These are phyloP conservation scores for Myxozyma vanderwaltii DNA, from an alignment of 805 yeast genomes.

Conservation along the genomic window DNA sequence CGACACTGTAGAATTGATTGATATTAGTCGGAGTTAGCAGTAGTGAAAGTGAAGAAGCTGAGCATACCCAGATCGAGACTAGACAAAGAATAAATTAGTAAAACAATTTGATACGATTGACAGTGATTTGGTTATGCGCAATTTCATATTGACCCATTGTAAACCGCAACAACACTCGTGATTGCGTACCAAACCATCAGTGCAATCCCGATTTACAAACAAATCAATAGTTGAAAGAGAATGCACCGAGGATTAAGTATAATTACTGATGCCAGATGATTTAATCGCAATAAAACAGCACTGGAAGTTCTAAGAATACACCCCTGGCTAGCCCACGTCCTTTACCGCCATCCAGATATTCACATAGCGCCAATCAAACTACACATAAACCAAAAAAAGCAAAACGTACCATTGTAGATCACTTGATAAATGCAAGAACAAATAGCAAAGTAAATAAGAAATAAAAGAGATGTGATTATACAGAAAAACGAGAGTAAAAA, in stretches of 20 bases:
- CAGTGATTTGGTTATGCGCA: too few relatives aligned
- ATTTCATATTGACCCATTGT: too few relatives aligned
- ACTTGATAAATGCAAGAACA: not conserved
- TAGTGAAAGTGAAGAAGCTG: not conserved
- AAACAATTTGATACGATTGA: not conserved
- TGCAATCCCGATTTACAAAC: too few relatives aligned
- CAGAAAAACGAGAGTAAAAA: not conserved
- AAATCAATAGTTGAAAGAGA: too few relatives aligned
- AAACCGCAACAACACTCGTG: too few relatives aligned
- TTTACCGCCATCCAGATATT: not conserved
- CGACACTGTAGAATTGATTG: constrained; percentile 55
- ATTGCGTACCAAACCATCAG: too few relatives aligned
- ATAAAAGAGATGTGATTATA: not conserved
- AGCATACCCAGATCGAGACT: constrained; percentile 36
- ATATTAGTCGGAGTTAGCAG: not conserved
- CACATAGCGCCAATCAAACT: not conserved
- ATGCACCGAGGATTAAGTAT: too few relatives aligned
- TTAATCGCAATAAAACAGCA: too few relatives aligned
- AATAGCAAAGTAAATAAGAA: not conserved
- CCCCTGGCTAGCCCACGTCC: too few relatives aligned
- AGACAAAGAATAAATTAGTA: not conserved
- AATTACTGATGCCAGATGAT: too few relatives aligned
- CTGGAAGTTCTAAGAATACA: too few relatives aligned
- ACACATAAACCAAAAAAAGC: not conserved
- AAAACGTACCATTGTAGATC: not conserved